phyloP scores from a whole-genome alignment of 495 filamentous ascomycete species.

The Trichoderma reesei region DNA sequence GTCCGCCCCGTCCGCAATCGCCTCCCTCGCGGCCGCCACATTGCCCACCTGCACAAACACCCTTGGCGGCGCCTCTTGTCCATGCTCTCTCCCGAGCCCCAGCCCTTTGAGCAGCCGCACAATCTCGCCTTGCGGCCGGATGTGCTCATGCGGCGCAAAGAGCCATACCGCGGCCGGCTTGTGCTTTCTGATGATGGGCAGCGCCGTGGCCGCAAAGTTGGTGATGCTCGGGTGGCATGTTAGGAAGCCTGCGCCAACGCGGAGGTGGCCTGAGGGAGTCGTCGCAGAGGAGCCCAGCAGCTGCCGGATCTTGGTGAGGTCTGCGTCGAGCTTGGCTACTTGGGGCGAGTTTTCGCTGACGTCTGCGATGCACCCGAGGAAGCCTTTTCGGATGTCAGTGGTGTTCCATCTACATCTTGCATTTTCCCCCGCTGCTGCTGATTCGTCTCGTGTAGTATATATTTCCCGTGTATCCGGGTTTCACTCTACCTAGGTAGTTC shows the following conservation, averaged over 20 bases:
- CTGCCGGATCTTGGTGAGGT: conserved; percentile 28
- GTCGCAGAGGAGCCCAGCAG: conserved; percentile 15
- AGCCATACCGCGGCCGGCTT: conserved; percentile 64
- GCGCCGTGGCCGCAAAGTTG: conserved; percentile 24
- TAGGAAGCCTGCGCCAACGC: conserved; percentile 33
- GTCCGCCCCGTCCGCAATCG: conserved; percentile 40
- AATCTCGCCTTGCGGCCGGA: conserved; percentile 34
- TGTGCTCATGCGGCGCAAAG: conserved; percentile 49
- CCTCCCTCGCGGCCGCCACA: conserved; percentile 43
- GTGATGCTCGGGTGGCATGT: conserved; percentile 19
- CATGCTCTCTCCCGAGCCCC: conserved; percentile 15
- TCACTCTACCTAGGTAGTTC: not conserved
- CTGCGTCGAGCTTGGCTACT: conserved; percentile 19
- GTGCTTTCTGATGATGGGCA: conserved; percentile 33
- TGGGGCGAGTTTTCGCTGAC: conserved; percentile 23
- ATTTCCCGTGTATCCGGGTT: not conserved
- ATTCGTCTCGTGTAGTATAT: too few species aligned
- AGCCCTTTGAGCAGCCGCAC: conserved; percentile 18
- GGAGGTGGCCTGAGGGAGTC: conserved; percentile 18
- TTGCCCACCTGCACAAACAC: conserved; percentile 61
- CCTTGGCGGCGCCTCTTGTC: conserved; percentile 20
- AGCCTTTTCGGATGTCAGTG: conserved; percentile 19
- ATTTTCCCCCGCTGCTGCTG: not conserved
- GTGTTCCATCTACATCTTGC: not conserved
- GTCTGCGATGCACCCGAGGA: conserved; percentile 28